A percentile compares a stretch with the other conserved stretches of the same genome.
phyloP scores from a whole-genome alignment of 1,284 basidiomycete species.

The Trichosporon asahii region DNA sequence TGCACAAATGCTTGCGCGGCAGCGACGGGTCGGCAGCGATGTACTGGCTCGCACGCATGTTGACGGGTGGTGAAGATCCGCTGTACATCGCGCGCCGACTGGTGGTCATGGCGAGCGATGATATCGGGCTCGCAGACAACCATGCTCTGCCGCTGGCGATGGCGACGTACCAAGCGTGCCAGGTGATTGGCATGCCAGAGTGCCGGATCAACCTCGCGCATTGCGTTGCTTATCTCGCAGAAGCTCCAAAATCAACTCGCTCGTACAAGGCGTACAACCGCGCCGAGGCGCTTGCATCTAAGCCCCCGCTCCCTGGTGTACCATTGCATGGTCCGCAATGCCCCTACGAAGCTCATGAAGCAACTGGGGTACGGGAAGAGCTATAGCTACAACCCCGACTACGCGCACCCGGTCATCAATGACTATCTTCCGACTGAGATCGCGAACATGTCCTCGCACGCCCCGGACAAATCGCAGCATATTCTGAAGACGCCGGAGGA shows the following conservation, averaged over 20 bases:
- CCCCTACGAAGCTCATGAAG: constrained; percentile 78
- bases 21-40: constrained; percentile 74
- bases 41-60: constrained; percentile 85
- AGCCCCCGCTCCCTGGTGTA: constrained; percentile 52
- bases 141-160: constrained; percentile 71
- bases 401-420: constrained; percentile 70
- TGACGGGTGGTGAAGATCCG: constrained; percentile 82
- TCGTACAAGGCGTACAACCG: constrained; percentile 72
- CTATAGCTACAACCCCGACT: constrained; percentile 77
- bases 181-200: constrained; percentile 80
- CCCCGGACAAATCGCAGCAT: constrained; percentile 27
- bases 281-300: constrained; percentile 63
- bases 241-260: constrained; percentile 77
- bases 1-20: constrained; percentile 82
- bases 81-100: constrained; percentile 76
- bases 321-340: constrained; percentile 80
- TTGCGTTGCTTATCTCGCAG: constrained; percentile 73
- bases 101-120: constrained; percentile 80
- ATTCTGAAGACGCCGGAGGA: constrained; percentile 60
- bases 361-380: constrained; percentile 69
- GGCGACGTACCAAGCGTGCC: constrained; percentile 70
- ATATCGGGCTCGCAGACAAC: constrained; percentile 73
- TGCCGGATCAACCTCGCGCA: constrained; percentile 57
- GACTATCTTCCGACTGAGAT: constrained; percentile 55
- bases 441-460: constrained; percentile 39